Percentiles rank a stretch among this genome's conserved stretches.
Evolutionary conservation across 2,329 filamentous ascomycete species (phyloP).

Genomic region (Dothideomycetes sp.): DNA sequence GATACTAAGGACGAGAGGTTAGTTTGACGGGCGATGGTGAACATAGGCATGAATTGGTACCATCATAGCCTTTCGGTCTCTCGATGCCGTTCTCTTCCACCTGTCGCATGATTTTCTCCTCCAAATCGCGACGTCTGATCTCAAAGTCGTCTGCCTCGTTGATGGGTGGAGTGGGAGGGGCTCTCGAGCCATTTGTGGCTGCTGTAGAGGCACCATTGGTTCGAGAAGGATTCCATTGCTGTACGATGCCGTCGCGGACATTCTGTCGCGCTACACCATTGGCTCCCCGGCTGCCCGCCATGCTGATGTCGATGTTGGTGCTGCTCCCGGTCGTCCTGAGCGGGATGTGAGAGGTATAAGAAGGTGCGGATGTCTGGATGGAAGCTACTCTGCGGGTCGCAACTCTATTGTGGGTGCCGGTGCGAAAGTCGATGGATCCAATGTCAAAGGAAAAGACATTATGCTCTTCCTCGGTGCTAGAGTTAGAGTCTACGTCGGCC

Average conservation of each 20-base stretch:
- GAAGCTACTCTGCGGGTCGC: neutral
- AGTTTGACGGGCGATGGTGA: too few relatives aligned
- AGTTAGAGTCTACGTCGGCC: neutral
- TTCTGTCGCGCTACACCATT: conserved; percentile 9
- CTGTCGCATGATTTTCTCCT: conserved; percentile 41
- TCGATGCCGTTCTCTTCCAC: conserved; percentile 57
- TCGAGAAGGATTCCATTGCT: conserved; percentile 9
- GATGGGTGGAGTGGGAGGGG: conserved; percentile 25
- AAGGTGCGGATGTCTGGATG: neutral
- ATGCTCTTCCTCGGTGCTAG: neutral
- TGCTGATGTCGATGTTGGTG: neutral
- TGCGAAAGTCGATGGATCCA: neutral
- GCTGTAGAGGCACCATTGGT: conserved; percentile 2
- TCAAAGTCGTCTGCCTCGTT: conserved; percentile 36
- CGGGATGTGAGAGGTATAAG: neutral
- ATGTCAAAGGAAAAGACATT: neutral
- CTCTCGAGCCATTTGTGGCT: conserved; percentile 2
- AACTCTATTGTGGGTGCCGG: neutral
- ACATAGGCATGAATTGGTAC: too few relatives aligned
- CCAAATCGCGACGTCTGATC: conserved; percentile 27
- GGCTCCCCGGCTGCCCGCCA: conserved; percentile 1
- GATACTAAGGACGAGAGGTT: conserved; percentile 49
- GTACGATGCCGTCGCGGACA: conserved; percentile 11
- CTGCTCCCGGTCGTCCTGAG: too few relatives aligned
- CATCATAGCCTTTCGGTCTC: conserved; percentile 68